Conservation (phyloP, 345 rosid genomes). For the Camelina laxa region DNA sequence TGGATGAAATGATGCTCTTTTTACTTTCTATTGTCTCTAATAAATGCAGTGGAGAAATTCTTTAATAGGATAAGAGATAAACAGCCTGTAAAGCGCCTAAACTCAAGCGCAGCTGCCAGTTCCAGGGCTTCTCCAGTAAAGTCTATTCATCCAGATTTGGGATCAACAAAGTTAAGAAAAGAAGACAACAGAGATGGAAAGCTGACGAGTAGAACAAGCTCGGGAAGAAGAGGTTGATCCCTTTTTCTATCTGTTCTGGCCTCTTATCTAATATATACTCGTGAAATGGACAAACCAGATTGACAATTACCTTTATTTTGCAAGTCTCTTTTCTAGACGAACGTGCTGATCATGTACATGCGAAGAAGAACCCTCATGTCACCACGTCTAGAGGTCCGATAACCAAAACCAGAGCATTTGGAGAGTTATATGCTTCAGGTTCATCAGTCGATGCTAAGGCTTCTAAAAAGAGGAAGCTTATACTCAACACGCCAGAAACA, state of each 20-base stretch:
- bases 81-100: slow-evolving; percentile 20
- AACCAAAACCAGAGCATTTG: slow-evolving; percentile 30
- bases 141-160: slow-evolving; percentile 9
- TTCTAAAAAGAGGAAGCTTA: slow-evolving; percentile 51
- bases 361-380: slow-evolving; percentile 38
- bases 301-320: slow-evolving; percentile 26
- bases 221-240: slow-evolving; percentile 40
- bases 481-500: slow-evolving; percentile 32
- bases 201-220: slow-evolving; percentile 30
- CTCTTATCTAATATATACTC: slow-evolving; percentile 3
- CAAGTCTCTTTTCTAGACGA: slow-evolving; percentile 29
- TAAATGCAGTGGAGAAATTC: slow-evolving; percentile 48
- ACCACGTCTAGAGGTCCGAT: slow-evolving; percentile 13
- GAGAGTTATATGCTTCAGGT: slow-evolving; percentile 24
- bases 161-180: slow-evolving; percentile 17
- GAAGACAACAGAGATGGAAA: slow-evolving; percentile 27
- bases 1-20: background rate
- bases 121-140: slow-evolving; percentile 23
- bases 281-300: slow-evolving; percentile 19
- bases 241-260: background rate
- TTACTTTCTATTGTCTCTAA: slow-evolving; percentile 21
- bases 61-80: slow-evolving; percentile 49
- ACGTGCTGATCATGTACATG: slow-evolving; percentile 18
- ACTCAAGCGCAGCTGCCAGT: slow-evolving; percentile 29
- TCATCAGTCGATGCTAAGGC: slow-evolving; percentile 34